Conservation (phyloP, 768 basidiomycete species). For the Agaricus sinodeliciosus region DNA sequence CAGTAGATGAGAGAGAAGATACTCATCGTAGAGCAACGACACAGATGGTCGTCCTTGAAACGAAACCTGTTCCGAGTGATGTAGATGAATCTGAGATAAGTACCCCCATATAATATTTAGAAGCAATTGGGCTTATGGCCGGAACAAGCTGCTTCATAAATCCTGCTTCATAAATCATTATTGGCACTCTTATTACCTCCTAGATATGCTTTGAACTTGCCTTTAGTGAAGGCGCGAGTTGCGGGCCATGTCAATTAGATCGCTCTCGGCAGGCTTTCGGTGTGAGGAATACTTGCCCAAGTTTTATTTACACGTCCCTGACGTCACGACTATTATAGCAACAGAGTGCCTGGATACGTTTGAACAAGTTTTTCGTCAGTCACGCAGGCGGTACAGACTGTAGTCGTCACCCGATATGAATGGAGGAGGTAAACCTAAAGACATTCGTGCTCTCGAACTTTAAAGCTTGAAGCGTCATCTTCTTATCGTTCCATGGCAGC, state of each 20-base stretch:
- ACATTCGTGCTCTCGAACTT: conserved; percentile 48
- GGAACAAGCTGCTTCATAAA: conserved; percentile 35
- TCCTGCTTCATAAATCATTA: no score
- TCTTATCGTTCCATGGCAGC: conserved; percentile 19
- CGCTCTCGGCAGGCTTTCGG: no score
- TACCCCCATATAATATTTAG: conserved; percentile 31
- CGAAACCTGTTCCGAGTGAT: conserved; percentile 60
- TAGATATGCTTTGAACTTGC: no score
- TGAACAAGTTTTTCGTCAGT: no score
- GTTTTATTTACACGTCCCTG: no score
- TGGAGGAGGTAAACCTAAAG: conserved; percentile 59
- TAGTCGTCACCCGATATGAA: conserved; percentile 43
- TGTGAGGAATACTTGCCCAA: no score
- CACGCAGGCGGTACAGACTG: no score
- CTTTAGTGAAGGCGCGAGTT: no score
- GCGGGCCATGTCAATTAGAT: no score
- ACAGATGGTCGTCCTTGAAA: conserved; percentile 77
- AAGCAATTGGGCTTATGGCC: conserved; percentile 35
- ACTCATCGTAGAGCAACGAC: conserved; percentile 57
- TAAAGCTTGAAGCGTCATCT: conserved; percentile 30
- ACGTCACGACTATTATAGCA: no score
- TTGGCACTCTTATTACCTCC: no score
- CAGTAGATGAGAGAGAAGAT: conserved; percentile 25
- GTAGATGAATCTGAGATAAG: conserved; percentile 16
- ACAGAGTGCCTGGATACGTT: no score